Conservation (phyloP, 2,329 filamentous ascomycete genomes). For the Coniochaeta ligniaria region DNA sequence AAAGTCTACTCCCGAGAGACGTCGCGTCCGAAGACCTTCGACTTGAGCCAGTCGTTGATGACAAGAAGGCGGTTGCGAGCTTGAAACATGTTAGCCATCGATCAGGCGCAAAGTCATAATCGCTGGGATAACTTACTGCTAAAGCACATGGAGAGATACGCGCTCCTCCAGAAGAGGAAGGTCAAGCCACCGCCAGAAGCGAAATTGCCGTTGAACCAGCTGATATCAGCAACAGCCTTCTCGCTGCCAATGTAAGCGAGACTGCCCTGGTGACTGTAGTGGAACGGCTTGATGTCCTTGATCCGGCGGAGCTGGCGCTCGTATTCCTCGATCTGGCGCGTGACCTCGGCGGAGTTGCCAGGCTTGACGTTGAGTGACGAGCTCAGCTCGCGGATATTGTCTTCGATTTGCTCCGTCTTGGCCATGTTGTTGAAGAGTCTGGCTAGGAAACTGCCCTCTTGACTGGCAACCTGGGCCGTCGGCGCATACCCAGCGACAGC, state of each 20-base stretch:
- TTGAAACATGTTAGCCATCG: constrained; percentile 22
- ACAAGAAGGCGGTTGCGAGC: constrained; percentile 93
- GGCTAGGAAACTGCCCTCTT: constrained; percentile 93
- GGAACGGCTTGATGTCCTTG: constrained; percentile 95
- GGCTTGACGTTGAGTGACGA: constrained; percentile 52
- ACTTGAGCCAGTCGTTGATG: constrained; percentile 92
- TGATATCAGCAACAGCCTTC: constrained; percentile 91
- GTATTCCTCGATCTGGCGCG: constrained; percentile 71
- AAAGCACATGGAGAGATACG: constrained; percentile 99
- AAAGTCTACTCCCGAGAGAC: constrained; percentile 68
- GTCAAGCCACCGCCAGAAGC: constrained; percentile 89
- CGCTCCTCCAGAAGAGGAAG: constrained; percentile 97
- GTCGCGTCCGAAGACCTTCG: constrained; percentile 92
- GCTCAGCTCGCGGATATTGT: constrained; percentile 64
- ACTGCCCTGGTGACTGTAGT: constrained; percentile 96
- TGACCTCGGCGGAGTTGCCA: constrained; percentile 60
- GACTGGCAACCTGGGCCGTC: constrained; percentile 90
- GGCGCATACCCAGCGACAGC: constrained; percentile 96
- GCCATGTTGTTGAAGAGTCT: constrained; percentile 99
- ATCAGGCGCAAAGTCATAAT: constrained; percentile 5
- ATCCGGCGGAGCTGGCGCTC: constrained; percentile 83
- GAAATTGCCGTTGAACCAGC: constrained; percentile 95
- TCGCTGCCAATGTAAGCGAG: constrained; percentile 98
- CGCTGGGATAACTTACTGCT: constrained; percentile 62
- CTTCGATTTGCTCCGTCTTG: constrained; percentile 79